Base-by-base conservation (phyloP, 1,284 basidiomycete species). In the Athelia sp. region DNA sequence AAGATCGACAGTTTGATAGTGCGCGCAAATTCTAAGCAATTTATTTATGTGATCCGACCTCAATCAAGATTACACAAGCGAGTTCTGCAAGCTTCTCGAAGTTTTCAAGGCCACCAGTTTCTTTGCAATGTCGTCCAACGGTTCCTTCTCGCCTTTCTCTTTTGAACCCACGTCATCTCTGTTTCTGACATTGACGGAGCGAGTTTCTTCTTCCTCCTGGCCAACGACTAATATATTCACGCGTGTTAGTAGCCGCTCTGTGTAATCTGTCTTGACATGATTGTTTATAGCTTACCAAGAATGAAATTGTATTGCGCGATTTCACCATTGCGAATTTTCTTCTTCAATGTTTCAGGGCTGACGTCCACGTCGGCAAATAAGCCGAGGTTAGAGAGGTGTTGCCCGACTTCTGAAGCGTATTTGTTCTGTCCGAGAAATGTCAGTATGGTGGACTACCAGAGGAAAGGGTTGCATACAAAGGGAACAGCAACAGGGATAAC, bases 261-360 rank as follows among this genome's bases (percentile, higher is more conserved):
- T 29, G 13, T 13, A 29, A 29, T 13, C 13, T 29, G 13, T 29
- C 42, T 15, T 18, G 10, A 47, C n/a, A 24, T 31, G 6, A 50
- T 51, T 35, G 54, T 21, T 31, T 34, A 51, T n/a, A 2, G 69
- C 86, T 54, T 54, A 94, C 93, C 93, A 55, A 98, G 79, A 59
- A 98, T 93, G 66, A 98, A 98, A 74, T 98, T 99, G 75, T 97
- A 97, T 65, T 95, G 93, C 23, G 91, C 87, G 56, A 93, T 82
- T 68, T 95, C 91, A 24, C 87, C 92, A 62, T 93, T 95, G 24
- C 92, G 79, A 61, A 99, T 93, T 80, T 98, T 99, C 81, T 99
- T 99, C 55, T 84, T 87, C 24, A 99, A 79, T 1, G 97, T 99
- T 66, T 98, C 90, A 49, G 90, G 86, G 24, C 88, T 84, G 54